Base-by-base conservation (phyloP, 176 grass and related monocot genomes). In the Neostapfia colusana region DNA sequence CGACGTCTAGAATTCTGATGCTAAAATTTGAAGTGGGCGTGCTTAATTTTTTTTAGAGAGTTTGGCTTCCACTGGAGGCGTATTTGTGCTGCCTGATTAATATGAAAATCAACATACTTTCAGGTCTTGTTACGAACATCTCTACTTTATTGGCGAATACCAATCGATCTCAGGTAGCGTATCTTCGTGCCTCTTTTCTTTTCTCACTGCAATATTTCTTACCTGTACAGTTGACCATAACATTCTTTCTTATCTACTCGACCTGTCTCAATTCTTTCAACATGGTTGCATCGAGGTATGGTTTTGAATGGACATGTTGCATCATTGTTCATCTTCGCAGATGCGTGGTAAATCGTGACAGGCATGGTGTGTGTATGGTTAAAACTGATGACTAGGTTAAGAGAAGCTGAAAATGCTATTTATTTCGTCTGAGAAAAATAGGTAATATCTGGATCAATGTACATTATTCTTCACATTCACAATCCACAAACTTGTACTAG, bases 191-290 rank as follows among this genome's bases (percentile, higher is more conserved):
- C 31, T 3, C 31, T 31, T 31, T 31, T 31, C 31, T 31, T 31
- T 31, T 31, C 31, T 31, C 31, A 31, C 31, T 31, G 31, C 31
- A 31, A 4, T 43, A 5, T n/a, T 3, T 46, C 18, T 28, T 51
- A 31, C 4, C 10, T 4, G n/a, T 35, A 18, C 31, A 31, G 31
- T 61, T 40, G 24, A n/a, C 21, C n/a, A 16, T 25, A 31, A 13
- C 10, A 67, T n/a, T 4, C 27, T 15, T 51, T 70, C 40, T 68
- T 58, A 49, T 83, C 73, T 76, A n/a, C 40, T 68, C 62, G 7
- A 60, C n/a, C 44, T 70, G 25, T 37, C 46, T 73, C 20, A 20
- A 31, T 31, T 31, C 31, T 31, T 35, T n/a, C 50, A 84, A 65
- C 55, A 45, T 25, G 23, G 20, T 23, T 14, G 3, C 8, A 12